Percentiles rank a stretch among this genome's conserved stretches.
Conservation (phyloP, 148 eudicot genomes). For the Fagopyrum homotropicum region DNA sequence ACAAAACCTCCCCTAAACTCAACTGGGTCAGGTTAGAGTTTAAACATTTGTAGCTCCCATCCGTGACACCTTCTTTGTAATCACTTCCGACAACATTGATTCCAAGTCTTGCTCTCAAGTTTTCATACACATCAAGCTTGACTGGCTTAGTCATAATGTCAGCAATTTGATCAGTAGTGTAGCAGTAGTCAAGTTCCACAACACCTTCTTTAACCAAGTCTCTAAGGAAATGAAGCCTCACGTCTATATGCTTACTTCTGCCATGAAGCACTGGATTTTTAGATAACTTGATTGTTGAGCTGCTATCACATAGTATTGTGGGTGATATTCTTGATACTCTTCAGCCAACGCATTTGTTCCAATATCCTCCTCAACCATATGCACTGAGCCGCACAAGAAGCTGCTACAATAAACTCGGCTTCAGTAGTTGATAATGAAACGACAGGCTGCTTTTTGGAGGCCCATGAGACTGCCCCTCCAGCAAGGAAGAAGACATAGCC, state of each 20-base stretch:
- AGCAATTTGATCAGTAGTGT: background rate
- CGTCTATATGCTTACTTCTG: background rate
- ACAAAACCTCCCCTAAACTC: background rate
- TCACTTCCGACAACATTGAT: background rate
- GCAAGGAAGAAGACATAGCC: background rate
- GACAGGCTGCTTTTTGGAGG: slow-evolving; percentile 3
- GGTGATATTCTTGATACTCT: background rate
- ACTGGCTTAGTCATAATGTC: background rate
- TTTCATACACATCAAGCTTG: background rate
- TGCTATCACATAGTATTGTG: background rate
- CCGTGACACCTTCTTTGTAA: background rate
- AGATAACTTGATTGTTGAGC: no score
- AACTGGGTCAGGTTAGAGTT: background rate
- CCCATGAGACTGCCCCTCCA: background rate
- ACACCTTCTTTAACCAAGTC: background rate
- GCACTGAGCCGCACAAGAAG: background rate
- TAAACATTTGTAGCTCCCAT: background rate
- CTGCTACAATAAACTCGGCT: slow-evolving; percentile 2
- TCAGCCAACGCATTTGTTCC: background rate
- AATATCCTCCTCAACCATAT: background rate
- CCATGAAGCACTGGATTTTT: background rate
- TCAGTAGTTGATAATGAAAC: background rate
- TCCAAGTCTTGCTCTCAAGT: background rate
- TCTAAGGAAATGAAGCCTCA: background rate
- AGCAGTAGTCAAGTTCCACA: background rate